phyloP scores from a whole-genome alignment of 495 filamentous ascomycete species.

The Xylona heveae region DNA sequence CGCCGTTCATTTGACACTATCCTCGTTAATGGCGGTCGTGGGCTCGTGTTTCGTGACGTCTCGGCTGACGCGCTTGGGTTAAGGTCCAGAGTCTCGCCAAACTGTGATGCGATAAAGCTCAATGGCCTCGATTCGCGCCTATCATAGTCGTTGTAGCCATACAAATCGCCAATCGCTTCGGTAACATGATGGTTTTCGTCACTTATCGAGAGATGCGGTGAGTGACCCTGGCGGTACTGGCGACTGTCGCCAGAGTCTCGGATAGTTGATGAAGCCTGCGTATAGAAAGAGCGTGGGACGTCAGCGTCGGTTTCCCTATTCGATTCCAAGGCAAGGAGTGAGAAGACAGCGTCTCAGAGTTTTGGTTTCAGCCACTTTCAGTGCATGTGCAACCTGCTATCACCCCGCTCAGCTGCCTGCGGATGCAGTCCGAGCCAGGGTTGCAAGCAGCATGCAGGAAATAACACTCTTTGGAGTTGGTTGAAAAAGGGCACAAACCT shows the following conservation, averaged over 20 bases:
- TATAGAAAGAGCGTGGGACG: too few species aligned
- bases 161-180: conserved; percentile 91
- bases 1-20: conserved; percentile 10
- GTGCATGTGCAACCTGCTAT: too few species aligned
- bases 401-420: too few species aligned
- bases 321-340: too few species aligned
- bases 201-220: conserved; percentile 46
- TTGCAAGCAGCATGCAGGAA: too few species aligned
- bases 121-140: conserved; percentile 29
- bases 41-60: conserved; percentile 18
- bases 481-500: too few species aligned
- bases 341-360: too few species aligned
- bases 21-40: conserved; percentile 5
- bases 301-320: too few species aligned
- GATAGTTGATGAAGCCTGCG: conserved; percentile 31
- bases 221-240: conserved; percentile 37
- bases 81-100: conserved; percentile 14
- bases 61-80: conserved; percentile 11
- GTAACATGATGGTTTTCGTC: conserved; percentile 90
- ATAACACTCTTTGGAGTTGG: too few species aligned
- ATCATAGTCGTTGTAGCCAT: conserved; percentile 58
- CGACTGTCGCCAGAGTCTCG: conserved; percentile 31
- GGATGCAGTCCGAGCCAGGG: too few species aligned
- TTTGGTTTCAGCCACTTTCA: too few species aligned
- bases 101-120: conserved; percentile 39